Percentiles rank a stretch among this genome's conserved stretches.
phyloP scores from a whole-genome alignment of 2,329 filamentous ascomycete genomes.

The Hymenotorrendiella dingleyae region DNA sequence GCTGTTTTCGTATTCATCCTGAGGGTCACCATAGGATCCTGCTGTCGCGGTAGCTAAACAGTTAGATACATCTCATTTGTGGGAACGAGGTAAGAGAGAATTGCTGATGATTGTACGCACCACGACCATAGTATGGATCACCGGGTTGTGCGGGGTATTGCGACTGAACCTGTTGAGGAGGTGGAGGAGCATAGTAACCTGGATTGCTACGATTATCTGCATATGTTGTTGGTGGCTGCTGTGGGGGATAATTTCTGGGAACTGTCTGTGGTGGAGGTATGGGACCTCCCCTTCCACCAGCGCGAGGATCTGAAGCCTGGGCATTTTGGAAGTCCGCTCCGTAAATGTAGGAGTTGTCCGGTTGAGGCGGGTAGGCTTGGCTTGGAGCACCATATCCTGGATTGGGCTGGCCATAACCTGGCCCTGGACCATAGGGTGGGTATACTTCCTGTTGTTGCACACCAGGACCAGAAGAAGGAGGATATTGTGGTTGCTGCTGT shows the following conservation, averaged over 20 bases:
- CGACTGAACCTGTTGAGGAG: conserved; percentile 32
- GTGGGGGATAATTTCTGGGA: neutral
- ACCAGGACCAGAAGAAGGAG: conserved; percentile 11
- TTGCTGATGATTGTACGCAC: conserved; percentile 43
- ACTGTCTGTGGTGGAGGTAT: neutral
- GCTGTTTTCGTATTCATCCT: conserved; percentile 16
- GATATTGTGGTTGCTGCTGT: conserved; percentile 24
- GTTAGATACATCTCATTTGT: conserved; percentile 28
- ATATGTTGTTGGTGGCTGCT: conserved; percentile 4
- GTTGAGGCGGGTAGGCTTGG: conserved; percentile 1
- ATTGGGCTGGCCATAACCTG: conserved; percentile 20
- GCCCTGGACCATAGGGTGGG: conserved; percentile 12
- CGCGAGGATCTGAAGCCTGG: neutral
- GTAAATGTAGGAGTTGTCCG: conserved; percentile 24
- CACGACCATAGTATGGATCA: conserved; percentile 53
- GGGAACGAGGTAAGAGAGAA: conserved; percentile 13
- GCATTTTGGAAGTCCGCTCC: conserved; percentile 21
- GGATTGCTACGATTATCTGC: conserved; percentile 3
- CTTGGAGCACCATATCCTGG: conserved; percentile 20
- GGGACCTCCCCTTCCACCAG: conserved; percentile 2
- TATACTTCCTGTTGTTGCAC: conserved; percentile 21
- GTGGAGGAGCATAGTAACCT: conserved; percentile 20
- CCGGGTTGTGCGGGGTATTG: conserved; percentile 38
- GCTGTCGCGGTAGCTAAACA: conserved; percentile 25
- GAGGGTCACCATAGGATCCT: conserved; percentile 20